Evolutionary conservation across 139 green algal genomes (phyloP).

Genomic region (Tetraselmis chui): DNA sequence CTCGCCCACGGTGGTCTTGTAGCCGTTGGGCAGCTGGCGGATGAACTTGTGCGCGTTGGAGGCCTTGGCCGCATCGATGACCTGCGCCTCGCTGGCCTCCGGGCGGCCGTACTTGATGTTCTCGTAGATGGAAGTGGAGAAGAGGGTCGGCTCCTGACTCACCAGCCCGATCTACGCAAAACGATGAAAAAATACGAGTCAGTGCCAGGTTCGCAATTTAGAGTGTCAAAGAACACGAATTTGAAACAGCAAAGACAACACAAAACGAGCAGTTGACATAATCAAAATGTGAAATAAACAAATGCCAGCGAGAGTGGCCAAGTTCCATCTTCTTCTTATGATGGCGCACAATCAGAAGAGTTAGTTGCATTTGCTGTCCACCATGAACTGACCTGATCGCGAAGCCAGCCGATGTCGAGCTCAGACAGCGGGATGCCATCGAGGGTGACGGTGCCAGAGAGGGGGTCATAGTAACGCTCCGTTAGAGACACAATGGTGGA

Average conservation of each 20-base stretch:
- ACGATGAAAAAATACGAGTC: too few relatives aligned
- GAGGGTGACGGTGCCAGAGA: slow-evolving; percentile 45
- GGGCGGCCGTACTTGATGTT: slow-evolving; percentile 77
- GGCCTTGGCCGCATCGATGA: slow-evolving; percentile 54
- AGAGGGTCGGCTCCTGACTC: slow-evolving; percentile 86
- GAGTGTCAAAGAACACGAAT: too few relatives aligned
- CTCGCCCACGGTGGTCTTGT: slow-evolving; percentile 51
- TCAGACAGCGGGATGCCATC: slow-evolving; percentile 71
- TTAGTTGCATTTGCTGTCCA: too few relatives aligned
- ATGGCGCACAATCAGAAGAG: slow-evolving; percentile 3
- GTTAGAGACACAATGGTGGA: slow-evolving; percentile 81
- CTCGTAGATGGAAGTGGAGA: slow-evolving; percentile 69
- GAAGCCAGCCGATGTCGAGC: slow-evolving; percentile 67
- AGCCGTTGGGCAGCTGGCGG: slow-evolving; percentile 33
- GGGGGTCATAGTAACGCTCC: slow-evolving; percentile 87
- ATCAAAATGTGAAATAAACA: not conserved
- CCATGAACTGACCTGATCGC: slow-evolving; percentile 41
- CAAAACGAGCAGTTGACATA: not conserved
- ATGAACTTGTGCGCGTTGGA: slow-evolving; percentile 76
- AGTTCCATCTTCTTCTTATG: not conserved
- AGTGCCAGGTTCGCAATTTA: too few relatives aligned
- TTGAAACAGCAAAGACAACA: too few relatives aligned
- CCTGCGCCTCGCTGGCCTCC: slow-evolving; percentile 40
- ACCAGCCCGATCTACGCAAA: slow-evolving; percentile 67
- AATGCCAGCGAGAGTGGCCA: not conserved